Base-by-base conservation (phyloP, 1,139 yeast species). In the Blastobotrys capitulatus region DNA sequence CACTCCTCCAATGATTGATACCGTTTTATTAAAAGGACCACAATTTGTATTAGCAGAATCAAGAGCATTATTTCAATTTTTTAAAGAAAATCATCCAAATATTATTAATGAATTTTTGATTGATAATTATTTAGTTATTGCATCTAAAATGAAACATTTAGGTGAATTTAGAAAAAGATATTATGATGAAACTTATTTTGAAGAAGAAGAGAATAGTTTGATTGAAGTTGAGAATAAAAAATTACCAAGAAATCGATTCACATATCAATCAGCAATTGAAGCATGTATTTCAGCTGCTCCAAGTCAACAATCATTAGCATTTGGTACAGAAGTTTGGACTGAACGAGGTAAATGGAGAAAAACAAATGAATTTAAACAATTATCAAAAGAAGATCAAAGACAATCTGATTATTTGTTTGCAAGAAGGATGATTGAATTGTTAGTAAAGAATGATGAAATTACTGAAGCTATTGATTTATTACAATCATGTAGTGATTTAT, bases 321-420 rank as follows among this genome's bases (percentile, higher is more conserved):
- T 83, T 61, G 89, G 90, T 2, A 80, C 80, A 51, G 65, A 68
- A 35, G 72, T 85, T 1, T 87, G 96, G 95, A 66, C 69, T 1
- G 95, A 86, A 61, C 76, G 96, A 60, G 97, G 96, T 2, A 57
- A 65, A 38, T 87, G 75, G 68, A 73, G 97, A 45, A 80, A 80
- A 52, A 74, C 86, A 0, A 44, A 52, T 0, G 56, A 57, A 1
- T 86, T 82, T 68, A 38, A 42, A n/a, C 76, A 71, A 50, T 49
- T 56, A 0, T 56, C 81, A 32, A 50, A 72, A 0, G 60, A 70
- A 9, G 57, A 54, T 0, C 65, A 65, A 34, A 81, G 80, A 57
- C 58, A 65, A 10, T 67, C 72, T 1, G 96, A 89, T 63, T 83
- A 82, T 65, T 72, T 73, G 52, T 85, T 86, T 70, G 94, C 95